phyloP scores from a whole-genome alignment of 2,329 filamentous ascomycete genomes.

The Fusarium sp. region DNA sequence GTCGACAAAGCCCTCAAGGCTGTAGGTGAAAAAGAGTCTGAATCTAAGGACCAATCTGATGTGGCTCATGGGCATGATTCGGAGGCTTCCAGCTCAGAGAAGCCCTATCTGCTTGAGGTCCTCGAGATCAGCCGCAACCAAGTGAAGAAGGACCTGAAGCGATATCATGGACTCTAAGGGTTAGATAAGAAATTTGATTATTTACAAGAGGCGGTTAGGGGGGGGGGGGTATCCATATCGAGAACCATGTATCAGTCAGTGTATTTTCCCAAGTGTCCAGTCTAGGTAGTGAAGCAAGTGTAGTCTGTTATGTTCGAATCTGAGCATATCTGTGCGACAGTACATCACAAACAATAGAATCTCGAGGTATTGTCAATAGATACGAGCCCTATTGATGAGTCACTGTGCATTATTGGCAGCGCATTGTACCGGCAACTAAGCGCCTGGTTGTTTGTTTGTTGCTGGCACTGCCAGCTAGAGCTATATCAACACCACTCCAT shows the following conservation, averaged over 20 bases:
- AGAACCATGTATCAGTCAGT: too few species aligned
- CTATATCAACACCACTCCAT: neutral
- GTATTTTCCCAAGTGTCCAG: too few species aligned
- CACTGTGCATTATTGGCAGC: neutral
- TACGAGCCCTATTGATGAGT: neutral
- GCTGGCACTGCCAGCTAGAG: slow-evolving; percentile 1
- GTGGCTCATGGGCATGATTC: neutral
- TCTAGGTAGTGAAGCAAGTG: too few species aligned
- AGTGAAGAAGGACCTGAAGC: neutral
- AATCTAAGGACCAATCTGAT: neutral
- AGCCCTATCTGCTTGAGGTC: neutral
- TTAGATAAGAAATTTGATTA: too few species aligned
- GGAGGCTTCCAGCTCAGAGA: neutral
- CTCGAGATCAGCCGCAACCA: neutral
- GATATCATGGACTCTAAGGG: neutral
- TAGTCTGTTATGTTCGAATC: too few species aligned
- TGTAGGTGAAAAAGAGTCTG: neutral
- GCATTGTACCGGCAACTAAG: slow-evolving; percentile 11
- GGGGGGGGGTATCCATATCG: too few species aligned
- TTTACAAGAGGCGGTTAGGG: too few species aligned
- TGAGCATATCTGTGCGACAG: too few species aligned
- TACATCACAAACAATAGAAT: neutral
- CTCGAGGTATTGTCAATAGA: neutral
- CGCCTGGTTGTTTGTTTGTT: neutral
- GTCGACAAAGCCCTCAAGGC: neutral